Evolutionary conservation across 441 rosid species (phyloP).

Genomic region (Dalechampia spathulata): DNA sequence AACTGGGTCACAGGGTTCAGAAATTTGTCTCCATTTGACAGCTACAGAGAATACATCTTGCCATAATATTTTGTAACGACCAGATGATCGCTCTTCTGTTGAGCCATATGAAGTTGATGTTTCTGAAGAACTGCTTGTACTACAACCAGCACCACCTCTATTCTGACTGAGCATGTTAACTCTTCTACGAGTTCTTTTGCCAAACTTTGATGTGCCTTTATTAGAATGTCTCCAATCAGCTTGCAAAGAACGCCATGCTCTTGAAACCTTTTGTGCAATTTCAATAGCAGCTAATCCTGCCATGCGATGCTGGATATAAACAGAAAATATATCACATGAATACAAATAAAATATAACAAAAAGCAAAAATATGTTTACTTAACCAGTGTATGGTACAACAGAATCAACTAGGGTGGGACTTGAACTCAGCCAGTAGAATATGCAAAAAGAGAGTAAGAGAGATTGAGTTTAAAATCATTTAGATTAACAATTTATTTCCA

Average conservation of each 20-base stretch:
- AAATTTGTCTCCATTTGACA: conserved; percentile 98
- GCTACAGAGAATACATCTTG: conserved; percentile 79
- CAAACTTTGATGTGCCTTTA: conserved; percentile 47
- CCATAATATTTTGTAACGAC: conserved; percentile 67
- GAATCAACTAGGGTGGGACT: background rate
- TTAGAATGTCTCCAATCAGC: conserved; percentile 66
- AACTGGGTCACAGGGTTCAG: conserved; percentile 99
- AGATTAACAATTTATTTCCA: conserved; percentile 4
- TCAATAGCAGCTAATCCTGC: conserved; percentile 97
- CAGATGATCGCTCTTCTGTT: conserved; percentile 62
- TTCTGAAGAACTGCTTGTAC: conserved; percentile 74
- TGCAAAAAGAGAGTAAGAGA: conserved; percentile 2
- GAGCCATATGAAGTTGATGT: conserved; percentile 57
- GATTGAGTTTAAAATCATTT: too few relatives aligned
- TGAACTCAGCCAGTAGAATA: background rate
- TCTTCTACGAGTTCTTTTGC: conserved; percentile 70
- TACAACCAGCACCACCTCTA: conserved; percentile 97
- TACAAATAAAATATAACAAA: conserved; percentile 6
- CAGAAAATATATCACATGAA: conserved; percentile 18
- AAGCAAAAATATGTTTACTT: background rate
- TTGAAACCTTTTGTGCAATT: conserved; percentile 90
- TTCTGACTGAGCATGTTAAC: conserved; percentile 73
- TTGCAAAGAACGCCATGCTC: conserved; percentile 85
- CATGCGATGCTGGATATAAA: conserved; percentile 84
- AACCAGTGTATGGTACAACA: background rate